phyloP scores from a whole-genome alignment of 1,139 yeast genomes.

The Pichia sp. region DNA sequence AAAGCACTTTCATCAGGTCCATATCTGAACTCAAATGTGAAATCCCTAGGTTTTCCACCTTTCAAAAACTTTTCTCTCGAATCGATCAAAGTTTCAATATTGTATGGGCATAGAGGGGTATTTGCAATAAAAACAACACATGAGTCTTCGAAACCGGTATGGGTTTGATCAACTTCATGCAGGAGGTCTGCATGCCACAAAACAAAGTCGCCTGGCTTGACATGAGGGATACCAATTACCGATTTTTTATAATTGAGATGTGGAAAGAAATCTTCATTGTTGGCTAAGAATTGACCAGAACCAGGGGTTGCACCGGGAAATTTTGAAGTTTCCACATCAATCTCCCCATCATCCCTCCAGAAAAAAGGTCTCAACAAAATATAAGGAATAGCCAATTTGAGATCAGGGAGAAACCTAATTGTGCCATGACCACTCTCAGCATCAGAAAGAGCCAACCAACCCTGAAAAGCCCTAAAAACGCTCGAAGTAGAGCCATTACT shows the following conservation, averaged over 20 bases:
- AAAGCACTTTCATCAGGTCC: neutral
- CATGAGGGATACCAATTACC: conserved; percentile 3
- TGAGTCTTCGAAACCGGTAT: neutral
- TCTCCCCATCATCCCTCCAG: conserved; percentile 2
- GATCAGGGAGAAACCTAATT: conserved; percentile 3
- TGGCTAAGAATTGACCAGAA: conserved; percentile 3
- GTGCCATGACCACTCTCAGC: conserved; percentile 3
- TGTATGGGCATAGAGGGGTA: conserved; percentile 5
- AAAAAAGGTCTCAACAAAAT: conserved; percentile 4
- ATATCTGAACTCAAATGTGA: neutral
- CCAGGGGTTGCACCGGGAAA: conserved; percentile 5
- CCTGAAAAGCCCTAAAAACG: conserved; percentile 3
- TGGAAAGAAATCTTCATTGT: conserved; percentile 1
- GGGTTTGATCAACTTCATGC: conserved; percentile 1
- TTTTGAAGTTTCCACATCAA: conserved; percentile 5
- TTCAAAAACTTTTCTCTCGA: neutral
- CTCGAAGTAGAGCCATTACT: conserved; percentile 2
- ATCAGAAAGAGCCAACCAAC: conserved; percentile 3
- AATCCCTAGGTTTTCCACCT: conserved; percentile 1
- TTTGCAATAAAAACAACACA: conserved; percentile 1
- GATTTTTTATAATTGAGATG: neutral
- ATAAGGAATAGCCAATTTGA: conserved; percentile 4
- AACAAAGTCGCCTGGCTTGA: conserved; percentile 5
- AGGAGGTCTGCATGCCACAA: conserved; percentile 4
- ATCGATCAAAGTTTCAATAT: conserved; percentile 1